Base-by-base conservation (phyloP, 163 green algal genomes). In the Chloromonas sp. region DNA sequence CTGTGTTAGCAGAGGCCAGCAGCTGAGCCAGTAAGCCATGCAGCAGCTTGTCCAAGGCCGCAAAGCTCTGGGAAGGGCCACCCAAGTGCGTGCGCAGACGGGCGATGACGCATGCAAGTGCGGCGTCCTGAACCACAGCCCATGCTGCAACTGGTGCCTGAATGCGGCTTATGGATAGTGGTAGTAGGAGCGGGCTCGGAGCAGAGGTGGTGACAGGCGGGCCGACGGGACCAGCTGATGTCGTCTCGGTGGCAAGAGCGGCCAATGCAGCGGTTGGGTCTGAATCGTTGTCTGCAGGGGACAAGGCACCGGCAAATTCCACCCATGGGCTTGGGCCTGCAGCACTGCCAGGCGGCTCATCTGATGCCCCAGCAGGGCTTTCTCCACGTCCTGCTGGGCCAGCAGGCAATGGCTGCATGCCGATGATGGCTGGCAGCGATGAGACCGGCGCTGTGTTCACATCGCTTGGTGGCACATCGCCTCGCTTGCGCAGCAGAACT, bases 81-180 rank as follows among this genome's bases (percentile, higher is more conserved):
- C 94, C 94, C 15, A 93, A 11, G 71, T 95, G 93, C 0, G 93
- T 96, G 57, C 91, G 88, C 87, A 97, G 86, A 58, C 92, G 86
- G 0, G 70, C 59, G 0, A 78, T 82, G 11, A 97, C 89, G 58
- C 87, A 90, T 1, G 92, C 83, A 87, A 88, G 89, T 0, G 90
- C 89, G 0, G 84, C 89, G 84, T 93, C 90, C 71, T 97, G 94
- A 5, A 93, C 60, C 57, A 86, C 82, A 71, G 88, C 87, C 90
- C 89, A 94, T 1, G 82, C 87, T 5, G 66, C 5, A 74, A 11
- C 66, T 15, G 66, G 5, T 11, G 66, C 66, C 5, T 74, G 5
- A 11, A 5, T 74, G 5, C 66, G 66, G 5, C 66, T 11, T 11
- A 74, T 74, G 66, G 66, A 5, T 15, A 11, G 5, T 74, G 66